phyloP scores from a whole-genome alignment of 192 early-diverging fungal genomes.

The Linnemannia exigua region DNA sequence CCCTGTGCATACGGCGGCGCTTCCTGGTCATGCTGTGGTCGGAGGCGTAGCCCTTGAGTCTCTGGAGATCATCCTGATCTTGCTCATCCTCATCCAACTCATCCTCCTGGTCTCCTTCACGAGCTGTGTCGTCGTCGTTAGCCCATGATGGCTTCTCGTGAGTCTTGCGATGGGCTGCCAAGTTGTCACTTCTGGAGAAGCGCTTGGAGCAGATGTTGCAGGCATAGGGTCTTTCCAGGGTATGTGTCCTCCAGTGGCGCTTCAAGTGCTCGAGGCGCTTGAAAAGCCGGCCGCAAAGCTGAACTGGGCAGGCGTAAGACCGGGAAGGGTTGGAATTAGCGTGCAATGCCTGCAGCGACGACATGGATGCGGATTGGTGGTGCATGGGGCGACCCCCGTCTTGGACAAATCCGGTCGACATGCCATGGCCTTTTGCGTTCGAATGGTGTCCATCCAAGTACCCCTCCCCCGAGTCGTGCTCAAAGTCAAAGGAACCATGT shows the following conservation, averaged over 20 bases:
- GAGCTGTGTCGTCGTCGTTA: constrained; percentile 46
- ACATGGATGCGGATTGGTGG: constrained; percentile 51
- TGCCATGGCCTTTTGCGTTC: background rate
- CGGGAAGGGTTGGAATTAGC: constrained; percentile 36
- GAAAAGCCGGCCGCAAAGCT: constrained; percentile 65
- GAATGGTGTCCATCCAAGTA: constrained; percentile 26
- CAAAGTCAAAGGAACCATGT: constrained; percentile 35
- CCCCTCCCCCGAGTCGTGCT: constrained; percentile 21
- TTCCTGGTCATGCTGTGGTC: constrained; percentile 43
- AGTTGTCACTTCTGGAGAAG: constrained; percentile 71
- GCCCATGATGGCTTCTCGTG: constrained; percentile 61
- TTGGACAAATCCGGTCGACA: constrained; percentile 8
- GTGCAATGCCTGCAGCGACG: constrained; percentile 36
- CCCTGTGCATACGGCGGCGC: constrained; percentile 35
- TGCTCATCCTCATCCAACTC: constrained; percentile 37
- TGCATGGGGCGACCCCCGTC: constrained; percentile 25
- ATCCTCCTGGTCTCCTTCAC: constrained; percentile 40
- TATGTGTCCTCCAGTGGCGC: constrained; percentile 72
- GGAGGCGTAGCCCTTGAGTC: constrained; percentile 44
- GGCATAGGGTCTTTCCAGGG: constrained; percentile 70
- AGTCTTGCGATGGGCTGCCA: constrained; percentile 72
- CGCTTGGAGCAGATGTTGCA: constrained; percentile 67
- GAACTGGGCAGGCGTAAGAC: constrained; percentile 67
- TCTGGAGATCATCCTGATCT: constrained; percentile 21
- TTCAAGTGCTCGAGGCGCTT: constrained; percentile 72